Base-by-base conservation (phyloP, 371 early-diverging fungal species). In the Mucor irregularis region DNA sequence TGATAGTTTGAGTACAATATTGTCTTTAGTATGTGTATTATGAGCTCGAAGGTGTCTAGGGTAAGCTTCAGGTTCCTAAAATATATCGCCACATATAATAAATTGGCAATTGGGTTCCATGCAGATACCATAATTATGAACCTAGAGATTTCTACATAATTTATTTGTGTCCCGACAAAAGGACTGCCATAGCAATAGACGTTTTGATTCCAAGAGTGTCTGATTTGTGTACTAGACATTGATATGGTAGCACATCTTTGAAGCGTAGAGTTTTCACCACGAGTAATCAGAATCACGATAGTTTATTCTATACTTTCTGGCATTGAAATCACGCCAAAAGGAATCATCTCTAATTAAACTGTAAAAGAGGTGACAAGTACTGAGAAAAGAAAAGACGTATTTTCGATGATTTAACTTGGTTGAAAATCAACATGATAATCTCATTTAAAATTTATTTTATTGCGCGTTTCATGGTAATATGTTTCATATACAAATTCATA, bases 301-400 rank as follows among this genome's bases (percentile, higher is more conserved):
- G 26, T 35, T 33, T 11, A 58, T 50, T 17, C 16, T 17, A 24
- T 50, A 50, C 28, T 35, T 49, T 44, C 50, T 43, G 6, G 33
- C 29, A 4, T 50, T 35, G 10, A 58, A 10, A 42, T 58, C 58
- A 22, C 45, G 42, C 58, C 58, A 58, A 24, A 50, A 58, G 2
- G 35, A 14, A 34, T 58, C 51, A 29, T 58, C 35, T 9, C 21
- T 21, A 24, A 34, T 49, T 1, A 35, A 28, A 14, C 26, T 17
- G n/a, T 50, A n/a, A 8, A 58, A 43, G 26, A 16, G 4, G 17
- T 28, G 34, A 29, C 44, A 58, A 1, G 58, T 43, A 14, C 50
- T 35, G 31, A 49, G 42, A 22, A 58, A 28, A 19, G 43, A 50
- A 33, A 49, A 34, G 14, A 42, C 5, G 29, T 58, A 50, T 26